Conservation (phyloP, 257 asterid genomes). For the Thymus quinquecostatus region DNA sequence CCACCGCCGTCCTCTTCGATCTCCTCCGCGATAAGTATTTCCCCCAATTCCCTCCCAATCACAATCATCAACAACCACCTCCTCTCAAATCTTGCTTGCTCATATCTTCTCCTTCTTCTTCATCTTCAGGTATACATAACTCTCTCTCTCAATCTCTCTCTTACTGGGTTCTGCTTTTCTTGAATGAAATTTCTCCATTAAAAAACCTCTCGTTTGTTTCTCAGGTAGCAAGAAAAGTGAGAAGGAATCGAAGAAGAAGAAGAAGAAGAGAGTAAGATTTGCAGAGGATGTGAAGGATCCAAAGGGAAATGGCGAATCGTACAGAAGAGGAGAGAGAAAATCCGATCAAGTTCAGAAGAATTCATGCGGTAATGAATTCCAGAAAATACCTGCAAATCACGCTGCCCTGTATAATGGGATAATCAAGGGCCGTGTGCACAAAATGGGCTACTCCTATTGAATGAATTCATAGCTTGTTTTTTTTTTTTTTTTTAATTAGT, state of each 20-base stretch:
- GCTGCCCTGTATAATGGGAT: constrained; percentile 70
- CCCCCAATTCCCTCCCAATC: constrained; percentile 1
- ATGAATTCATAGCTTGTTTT: background rate
- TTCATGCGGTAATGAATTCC: constrained; percentile 40
- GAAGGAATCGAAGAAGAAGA: constrained; percentile 34
- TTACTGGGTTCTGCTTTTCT: background rate
- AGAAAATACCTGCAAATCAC: constrained; percentile 65
- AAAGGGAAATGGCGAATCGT: constrained; percentile 50
- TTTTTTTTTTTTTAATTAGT: background rate
- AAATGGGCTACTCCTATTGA: constrained; percentile 51
- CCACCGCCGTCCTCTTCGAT: constrained; percentile 64
- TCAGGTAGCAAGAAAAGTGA: constrained; percentile 39
- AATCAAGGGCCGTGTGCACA: constrained; percentile 59
- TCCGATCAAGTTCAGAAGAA: constrained; percentile 5
- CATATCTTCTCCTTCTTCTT: too few relatives aligned
- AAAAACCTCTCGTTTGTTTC: background rate
- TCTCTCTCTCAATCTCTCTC: background rate
- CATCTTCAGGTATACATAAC: constrained; percentile 51
- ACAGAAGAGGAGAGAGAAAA: constrained; percentile 43
- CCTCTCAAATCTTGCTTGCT: constrained; percentile 54
- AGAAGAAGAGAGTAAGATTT: constrained; percentile 58
- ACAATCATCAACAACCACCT: constrained; percentile 9
- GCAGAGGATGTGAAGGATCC: constrained; percentile 78
- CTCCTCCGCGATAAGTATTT: constrained; percentile 47
- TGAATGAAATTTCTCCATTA: background rate